These are phyloP conservation scores for Scleroderma bovista DNA, from an alignment of 768 basidiomycete genomes.

Conservation along the genomic window DNA sequence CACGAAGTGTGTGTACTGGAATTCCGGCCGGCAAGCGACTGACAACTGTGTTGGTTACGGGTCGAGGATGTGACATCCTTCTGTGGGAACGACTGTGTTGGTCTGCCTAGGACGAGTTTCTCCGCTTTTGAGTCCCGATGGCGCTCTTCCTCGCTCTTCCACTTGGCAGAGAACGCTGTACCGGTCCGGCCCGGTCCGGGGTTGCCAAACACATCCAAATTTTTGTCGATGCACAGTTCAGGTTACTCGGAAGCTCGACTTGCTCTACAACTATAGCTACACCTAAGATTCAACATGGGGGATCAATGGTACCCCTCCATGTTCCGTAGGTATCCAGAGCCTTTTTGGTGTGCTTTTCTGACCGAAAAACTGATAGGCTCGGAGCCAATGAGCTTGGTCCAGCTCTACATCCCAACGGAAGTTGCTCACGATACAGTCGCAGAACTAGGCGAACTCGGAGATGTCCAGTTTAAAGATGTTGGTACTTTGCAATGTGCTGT, in stretches of 20 bases:
- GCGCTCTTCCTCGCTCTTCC: too few relatives aligned
- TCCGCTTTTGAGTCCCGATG: too few relatives aligned
- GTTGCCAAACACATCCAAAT: background rate
- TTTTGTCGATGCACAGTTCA: background rate
- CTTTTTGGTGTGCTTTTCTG: conserved; percentile 1
- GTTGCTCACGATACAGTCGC: conserved; percentile 96
- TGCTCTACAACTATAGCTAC: background rate
- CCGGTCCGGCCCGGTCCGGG: background rate
- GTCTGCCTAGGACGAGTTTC: too few relatives aligned
- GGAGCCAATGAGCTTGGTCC: conserved; percentile 96
- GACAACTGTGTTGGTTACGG: too few relatives aligned
- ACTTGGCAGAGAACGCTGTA: too few relatives aligned
- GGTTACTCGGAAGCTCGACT: background rate
- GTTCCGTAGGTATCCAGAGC: conserved; percentile 51
- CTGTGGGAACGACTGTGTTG: too few relatives aligned
- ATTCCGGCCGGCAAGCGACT: too few relatives aligned
- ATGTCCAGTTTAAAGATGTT: conserved; percentile 98
- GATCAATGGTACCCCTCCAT: conserved; percentile 80
- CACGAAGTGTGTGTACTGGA: too few relatives aligned
- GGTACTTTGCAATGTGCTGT: conserved; percentile 23
- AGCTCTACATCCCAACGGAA: conserved; percentile 95
- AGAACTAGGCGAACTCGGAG: conserved; percentile 90
- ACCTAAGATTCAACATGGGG: conserved; percentile 41
- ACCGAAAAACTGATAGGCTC: conserved; percentile 53
- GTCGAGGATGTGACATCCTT: too few relatives aligned